A percentile compares a stretch with the other conserved stretches of the same genome.
These are phyloP conservation scores for Ophiostoma sp. DNA, from an alignment of 2,329 filamentous ascomycete genomes.

Conservation along the genomic window DNA sequence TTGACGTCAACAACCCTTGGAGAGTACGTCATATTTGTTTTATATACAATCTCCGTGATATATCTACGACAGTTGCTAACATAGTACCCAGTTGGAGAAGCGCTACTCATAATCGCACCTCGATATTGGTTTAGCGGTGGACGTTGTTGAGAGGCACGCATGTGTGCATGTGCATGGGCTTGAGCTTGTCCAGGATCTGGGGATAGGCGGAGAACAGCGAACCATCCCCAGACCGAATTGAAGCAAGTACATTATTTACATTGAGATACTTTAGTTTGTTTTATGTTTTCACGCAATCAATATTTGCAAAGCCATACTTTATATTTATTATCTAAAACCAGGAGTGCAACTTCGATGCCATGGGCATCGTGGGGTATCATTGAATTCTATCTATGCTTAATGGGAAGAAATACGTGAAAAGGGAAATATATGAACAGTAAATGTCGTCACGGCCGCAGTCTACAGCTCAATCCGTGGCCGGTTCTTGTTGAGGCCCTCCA, in stretches of 20 bases:
- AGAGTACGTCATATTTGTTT: constrained; percentile 44
- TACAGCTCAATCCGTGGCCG: constrained; percentile 54
- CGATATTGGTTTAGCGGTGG: neutral
- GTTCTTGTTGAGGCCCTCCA: constrained; percentile 87
- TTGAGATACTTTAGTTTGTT: neutral
- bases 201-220: neutral
- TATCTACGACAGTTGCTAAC: constrained; percentile 18
- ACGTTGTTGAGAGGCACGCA: neutral
- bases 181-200: neutral
- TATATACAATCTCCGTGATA: neutral
- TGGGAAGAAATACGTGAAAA: neutral
- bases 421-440: constrained; percentile 21
- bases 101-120: constrained; percentile 42
- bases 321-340: neutral
- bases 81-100: constrained; percentile 43
- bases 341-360: neutral
- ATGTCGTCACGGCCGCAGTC: neutral
- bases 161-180: neutral
- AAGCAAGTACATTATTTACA: constrained; percentile 12
- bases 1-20: constrained; percentile 60
- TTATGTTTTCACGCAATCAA: constrained; percentile 11
- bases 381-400: constrained; percentile 14
- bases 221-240: neutral
- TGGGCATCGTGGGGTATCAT: constrained; percentile 19
- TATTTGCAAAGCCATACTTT: neutral